phyloP scores from a whole-genome alignment of 176 grass and related monocot species.

The Panicum miliaceum region DNA sequence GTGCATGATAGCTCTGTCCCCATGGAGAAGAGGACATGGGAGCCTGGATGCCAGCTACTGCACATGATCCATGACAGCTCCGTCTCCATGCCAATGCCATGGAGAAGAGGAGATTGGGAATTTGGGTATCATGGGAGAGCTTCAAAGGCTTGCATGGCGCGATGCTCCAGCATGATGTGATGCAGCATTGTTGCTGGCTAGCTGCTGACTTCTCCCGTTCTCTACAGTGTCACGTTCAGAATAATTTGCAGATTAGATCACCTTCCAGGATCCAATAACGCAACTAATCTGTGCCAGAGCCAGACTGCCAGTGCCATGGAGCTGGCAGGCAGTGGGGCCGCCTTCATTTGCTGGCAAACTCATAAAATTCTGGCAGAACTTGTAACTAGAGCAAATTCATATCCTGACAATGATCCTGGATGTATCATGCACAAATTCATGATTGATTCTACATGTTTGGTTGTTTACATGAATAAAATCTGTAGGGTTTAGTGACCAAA shows the following conservation, averaged over 20 bases:
- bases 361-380: too few relatives aligned
- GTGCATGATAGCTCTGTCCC: not conserved
- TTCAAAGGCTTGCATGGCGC: slow-evolving; percentile 5
- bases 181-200: not conserved
- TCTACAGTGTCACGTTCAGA: not conserved
- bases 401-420: not conserved
- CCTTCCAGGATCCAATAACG: not conserved
- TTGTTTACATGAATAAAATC: too few relatives aligned
- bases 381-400: too few relatives aligned
- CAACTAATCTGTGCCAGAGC: not conserved
- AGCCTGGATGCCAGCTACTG: slow-evolving; percentile 6
- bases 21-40: not conserved
- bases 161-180: slow-evolving; percentile 5
- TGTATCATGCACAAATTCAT: not conserved
- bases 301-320: not conserved
- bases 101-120: not conserved
- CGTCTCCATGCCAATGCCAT: slow-evolving; percentile 1
- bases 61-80: not conserved
- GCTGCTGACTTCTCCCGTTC: not conserved
- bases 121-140: not conserved
- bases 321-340: not conserved
- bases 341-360: not conserved
- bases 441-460: not conserved
- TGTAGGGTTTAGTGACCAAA: too few relatives aligned
- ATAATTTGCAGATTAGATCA: slow-evolving; percentile 20